phyloP scores from a whole-genome alignment of 139 green algal genomes.

The Marvania coccoides region DNA sequence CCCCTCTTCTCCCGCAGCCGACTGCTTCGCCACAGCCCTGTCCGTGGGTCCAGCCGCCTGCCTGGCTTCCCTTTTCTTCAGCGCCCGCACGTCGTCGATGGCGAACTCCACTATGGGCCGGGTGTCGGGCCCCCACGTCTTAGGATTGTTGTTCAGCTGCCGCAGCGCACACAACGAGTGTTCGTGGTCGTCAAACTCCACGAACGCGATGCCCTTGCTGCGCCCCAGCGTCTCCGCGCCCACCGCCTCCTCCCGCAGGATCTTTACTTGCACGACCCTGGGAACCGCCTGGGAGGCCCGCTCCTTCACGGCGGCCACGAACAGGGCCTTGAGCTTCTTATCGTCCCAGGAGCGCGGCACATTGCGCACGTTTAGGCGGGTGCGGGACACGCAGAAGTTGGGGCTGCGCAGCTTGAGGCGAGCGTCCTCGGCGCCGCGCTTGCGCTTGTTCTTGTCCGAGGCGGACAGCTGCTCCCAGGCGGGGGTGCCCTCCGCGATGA shows the following conservation, averaged over 20 bases:
- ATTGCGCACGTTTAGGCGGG: conserved; percentile 79
- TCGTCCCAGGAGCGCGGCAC: conserved; percentile 63
- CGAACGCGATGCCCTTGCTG: conserved; percentile 73
- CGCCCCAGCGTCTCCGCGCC: conserved; percentile 14
- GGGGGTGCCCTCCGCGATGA: conserved; percentile 62
- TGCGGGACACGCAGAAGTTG: conserved; percentile 85
- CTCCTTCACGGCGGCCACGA: conserved; percentile 53
- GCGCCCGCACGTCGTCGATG: conserved; percentile 69
- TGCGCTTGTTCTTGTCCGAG: conserved; percentile 49
- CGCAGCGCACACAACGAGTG: conserved; percentile 84
- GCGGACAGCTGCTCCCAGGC: conserved; percentile 69
- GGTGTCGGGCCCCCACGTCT: conserved; percentile 15
- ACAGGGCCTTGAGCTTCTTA: conserved; percentile 43
- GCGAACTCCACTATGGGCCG: conserved; percentile 88
- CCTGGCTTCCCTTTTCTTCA: conserved; percentile 28
- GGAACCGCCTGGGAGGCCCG: conserved; percentile 75
- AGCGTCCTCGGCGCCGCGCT: conserved; percentile 54
- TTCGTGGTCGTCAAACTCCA: conserved; percentile 84
- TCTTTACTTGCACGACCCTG: conserved; percentile 70
- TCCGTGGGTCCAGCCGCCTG: background rate
- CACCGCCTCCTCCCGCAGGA: conserved; percentile 65
- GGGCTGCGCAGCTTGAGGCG: conserved; percentile 78
- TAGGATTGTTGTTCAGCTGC: conserved; percentile 95
- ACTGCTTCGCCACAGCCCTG: background rate
- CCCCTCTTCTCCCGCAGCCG: background rate